Evolutionary conservation across 23 red algal genomes (phyloP), one percentile per base, ranked within the genome.

Genomic region (Rhodosorus marinus): DNA sequence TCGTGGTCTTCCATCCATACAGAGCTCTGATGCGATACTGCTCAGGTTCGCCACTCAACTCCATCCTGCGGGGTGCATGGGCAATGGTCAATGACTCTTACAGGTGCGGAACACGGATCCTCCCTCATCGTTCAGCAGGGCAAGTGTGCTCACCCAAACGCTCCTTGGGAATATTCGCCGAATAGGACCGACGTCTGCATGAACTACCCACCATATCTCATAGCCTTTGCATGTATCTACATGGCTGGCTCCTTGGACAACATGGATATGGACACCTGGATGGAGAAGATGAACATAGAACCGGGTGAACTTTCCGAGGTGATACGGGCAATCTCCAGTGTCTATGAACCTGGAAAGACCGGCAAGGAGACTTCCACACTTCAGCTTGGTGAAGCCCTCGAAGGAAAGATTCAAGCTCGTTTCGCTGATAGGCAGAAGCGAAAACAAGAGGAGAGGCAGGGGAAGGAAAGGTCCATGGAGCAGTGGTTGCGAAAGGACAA

Each of bases 81-180:
- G 63, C 76, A 19, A 62, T 82, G 28, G 66, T 82, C 65, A 82
- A 82, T 38, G 76, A 82, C 49, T 67, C 76, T 0, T 67, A 69
- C 49, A 48, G 53, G 26, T 22, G 47, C n/a, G n/a, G n/a, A n/a
- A n/a, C n/a, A n/a, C n/a, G n/a, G n/a, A n/a, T n/a, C n/a, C n/a
- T n/a, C n/a, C n/a, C n/a, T n/a, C n/a, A n/a, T n/a, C n/a, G n/a
- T n/a, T n/a, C n/a, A n/a, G n/a, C n/a, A n/a, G n/a, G n/a, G n/a
- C n/a, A n/a, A n/a, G n/a, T n/a, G n/a, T n/a, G n/a, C n/a, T n/a
- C n/a, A n/a, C n/a, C n/a, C n/a, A n/a, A n/a, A n/a, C n/a, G n/a
- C n/a, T n/a, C n/a, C n/a, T n/a, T n/a, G n/a, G n/a, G n/a, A n/a
- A n/a, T n/a, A n/a, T n/a, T n/a, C n/a, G n/a, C n/a, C n/a, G n/a